Conservation (phyloP, 176 grass and related monocot genomes). For the Rhynchospora tenuis region DNA sequence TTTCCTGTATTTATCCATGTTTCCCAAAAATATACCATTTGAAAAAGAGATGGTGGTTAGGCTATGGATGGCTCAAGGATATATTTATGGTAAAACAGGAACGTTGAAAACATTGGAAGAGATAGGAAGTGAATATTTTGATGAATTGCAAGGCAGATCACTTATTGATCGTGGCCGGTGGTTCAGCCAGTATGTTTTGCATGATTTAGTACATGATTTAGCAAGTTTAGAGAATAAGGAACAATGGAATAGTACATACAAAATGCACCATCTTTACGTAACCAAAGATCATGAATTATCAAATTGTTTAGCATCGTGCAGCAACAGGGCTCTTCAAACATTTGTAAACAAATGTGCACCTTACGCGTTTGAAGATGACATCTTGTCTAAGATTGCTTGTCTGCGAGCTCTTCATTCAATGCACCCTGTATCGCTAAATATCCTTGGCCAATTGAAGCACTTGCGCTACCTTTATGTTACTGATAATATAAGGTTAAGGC, state of each 20-base stretch:
- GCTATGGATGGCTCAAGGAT: constrained; percentile 19
- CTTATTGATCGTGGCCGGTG: neutral
- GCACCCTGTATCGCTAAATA: neutral
- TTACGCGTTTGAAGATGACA: too few species aligned
- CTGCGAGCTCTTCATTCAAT: neutral
- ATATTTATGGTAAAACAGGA: neutral
- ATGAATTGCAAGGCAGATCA: neutral
- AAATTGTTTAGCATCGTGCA: too few species aligned
- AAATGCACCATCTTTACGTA: too few species aligned
- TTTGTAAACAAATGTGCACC: too few species aligned
- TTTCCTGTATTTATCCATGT: constrained; percentile 12
- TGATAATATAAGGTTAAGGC: neutral
- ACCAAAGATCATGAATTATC: too few species aligned
- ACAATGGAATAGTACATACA: too few species aligned
- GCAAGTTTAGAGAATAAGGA: neutral
- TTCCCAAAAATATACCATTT: constrained; percentile 9
- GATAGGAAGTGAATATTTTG: neutral
- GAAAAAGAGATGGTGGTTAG: neutral
- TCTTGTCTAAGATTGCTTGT: too few species aligned
- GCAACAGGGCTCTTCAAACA: too few species aligned
- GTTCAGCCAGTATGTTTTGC: neutral
- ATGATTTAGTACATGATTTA: neutral
- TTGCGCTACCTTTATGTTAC: neutral
- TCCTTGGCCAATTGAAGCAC: neutral
- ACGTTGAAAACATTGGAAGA: neutral